Percentiles rank a stretch among this genome's conserved stretches.
Conservation (phyloP, 139 green algal species). For the Chlamydomonas applanata region DNA sequence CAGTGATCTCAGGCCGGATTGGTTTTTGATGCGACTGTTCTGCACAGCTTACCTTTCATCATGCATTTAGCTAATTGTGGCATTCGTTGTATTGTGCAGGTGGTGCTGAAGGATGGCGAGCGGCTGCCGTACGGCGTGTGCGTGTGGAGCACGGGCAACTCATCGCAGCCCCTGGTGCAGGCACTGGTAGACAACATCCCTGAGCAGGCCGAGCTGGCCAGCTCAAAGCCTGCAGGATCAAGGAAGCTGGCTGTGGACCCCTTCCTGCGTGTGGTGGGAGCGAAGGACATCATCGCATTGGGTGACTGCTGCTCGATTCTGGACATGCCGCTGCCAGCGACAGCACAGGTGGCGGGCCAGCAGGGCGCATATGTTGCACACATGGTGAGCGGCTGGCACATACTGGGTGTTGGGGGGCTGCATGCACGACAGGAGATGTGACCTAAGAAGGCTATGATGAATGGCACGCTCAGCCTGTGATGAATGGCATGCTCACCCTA, state of each 20-base stretch:
- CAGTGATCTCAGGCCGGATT: too few species aligned
- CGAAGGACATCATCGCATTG: conserved; percentile 51
- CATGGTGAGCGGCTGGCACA: conserved; percentile 48
- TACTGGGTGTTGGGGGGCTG: too few species aligned
- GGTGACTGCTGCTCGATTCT: conserved; percentile 54
- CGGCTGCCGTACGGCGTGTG: conserved; percentile 55
- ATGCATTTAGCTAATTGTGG: too few species aligned
- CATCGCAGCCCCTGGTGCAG: too few species aligned
- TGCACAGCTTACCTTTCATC: too few species aligned
- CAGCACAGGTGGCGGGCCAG: conserved; percentile 56
- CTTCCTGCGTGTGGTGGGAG: conserved; percentile 67
- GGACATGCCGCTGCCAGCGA: conserved; percentile 47
- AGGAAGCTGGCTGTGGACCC: conserved; percentile 65
- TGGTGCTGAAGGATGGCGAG: conserved; percentile 29
- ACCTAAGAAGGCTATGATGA: too few species aligned
- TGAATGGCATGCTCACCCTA: too few species aligned
- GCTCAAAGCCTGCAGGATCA: background rate
- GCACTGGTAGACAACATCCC: too few species aligned
- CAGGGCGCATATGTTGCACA: conserved; percentile 58
- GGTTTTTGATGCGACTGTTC: too few species aligned
- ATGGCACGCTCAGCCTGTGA: too few species aligned
- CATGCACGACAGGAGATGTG: too few species aligned
- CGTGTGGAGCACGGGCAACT: conserved; percentile 52
- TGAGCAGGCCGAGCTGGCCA: too few species aligned
- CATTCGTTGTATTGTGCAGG: conserved; percentile 1